These are phyloP conservation scores for Zoysia japonica DNA, from an alignment of 176 grass and related monocot genomes.

Conservation along the genomic window DNA sequence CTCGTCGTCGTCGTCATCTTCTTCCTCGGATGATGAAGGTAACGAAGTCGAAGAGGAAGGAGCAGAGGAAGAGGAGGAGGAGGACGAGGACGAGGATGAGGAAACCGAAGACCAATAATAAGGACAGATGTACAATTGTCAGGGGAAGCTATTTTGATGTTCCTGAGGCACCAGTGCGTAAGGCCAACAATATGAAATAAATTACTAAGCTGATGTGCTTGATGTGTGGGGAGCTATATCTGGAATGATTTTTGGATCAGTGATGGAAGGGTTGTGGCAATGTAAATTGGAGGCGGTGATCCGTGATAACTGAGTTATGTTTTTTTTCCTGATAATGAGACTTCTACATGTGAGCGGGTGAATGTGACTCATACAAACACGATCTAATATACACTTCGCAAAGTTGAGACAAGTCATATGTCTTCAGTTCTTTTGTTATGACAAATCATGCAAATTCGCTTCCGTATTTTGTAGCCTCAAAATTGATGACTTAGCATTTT, in stretches of 20 bases:
- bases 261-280: conserved; percentile 1
- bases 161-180: not conserved
- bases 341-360: not conserved
- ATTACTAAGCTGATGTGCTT: conserved; percentile 7
- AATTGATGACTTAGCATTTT: too few relatives aligned
- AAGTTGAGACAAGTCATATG: too few relatives aligned
- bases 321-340: conserved; percentile 23
- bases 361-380: not conserved
- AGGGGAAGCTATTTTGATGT: not conserved
- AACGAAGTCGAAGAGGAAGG: not conserved
- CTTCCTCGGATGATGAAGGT: conserved; percentile 34
- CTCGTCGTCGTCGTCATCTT: conserved; percentile 21
- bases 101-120: conserved; percentile 29
- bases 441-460: too few relatives aligned
- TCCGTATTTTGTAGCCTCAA: too few relatives aligned
- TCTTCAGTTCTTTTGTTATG: too few relatives aligned
- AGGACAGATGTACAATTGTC: not conserved
- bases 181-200: not conserved
- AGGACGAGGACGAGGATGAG: conserved; percentile 9
- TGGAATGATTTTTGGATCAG: conserved; percentile 12
- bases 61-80: too few relatives aligned
- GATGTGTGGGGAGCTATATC: conserved; percentile 2
- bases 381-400: conserved; percentile 3
- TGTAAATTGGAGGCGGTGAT: conserved; percentile 26
- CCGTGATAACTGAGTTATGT: conserved; percentile 14